Percentiles rank a stretch among this genome's conserved stretches.
Conservation (phyloP, 2,329 filamentous ascomycete species). For the Diplodia intermedia region DNA sequence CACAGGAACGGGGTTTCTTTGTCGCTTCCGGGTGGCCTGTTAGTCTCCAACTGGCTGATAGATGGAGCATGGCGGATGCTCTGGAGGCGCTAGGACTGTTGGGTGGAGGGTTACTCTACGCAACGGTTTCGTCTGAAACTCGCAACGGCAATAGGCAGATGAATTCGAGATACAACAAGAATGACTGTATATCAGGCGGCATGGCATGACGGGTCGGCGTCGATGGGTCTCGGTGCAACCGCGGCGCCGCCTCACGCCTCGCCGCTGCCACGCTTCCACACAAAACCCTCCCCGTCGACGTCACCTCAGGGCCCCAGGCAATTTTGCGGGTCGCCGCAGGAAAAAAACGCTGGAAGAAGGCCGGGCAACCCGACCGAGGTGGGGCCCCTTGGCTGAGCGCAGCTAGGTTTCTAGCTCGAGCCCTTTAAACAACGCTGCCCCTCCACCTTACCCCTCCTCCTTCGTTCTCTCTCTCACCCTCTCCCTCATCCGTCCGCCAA, state of each 20-base stretch:
- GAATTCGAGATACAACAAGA: neutral
- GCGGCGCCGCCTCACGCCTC: constrained; percentile 18
- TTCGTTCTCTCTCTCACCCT: neutral
- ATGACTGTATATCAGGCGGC: neutral
- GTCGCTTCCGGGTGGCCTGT: neutral
- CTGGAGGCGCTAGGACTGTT: neutral
- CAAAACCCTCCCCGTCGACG: constrained; percentile 5
- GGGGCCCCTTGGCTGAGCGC: neutral
- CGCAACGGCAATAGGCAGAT: neutral
- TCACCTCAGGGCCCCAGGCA: constrained; percentile 5
- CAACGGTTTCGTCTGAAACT: neutral
- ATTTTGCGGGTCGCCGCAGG: constrained; percentile 5
- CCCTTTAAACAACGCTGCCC: constrained; percentile 1
- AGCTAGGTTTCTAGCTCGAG: neutral
- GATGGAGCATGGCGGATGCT: neutral
- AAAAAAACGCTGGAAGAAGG: neutral
- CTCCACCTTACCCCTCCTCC: constrained; percentile 9
- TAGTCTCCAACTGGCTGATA: neutral
- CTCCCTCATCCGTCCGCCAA: neutral
- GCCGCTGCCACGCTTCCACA: neutral
- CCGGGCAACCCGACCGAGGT: too few species aligned
- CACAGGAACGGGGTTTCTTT: neutral
- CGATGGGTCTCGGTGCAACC: constrained; percentile 11
- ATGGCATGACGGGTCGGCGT: neutral
- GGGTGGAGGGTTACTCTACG: neutral